Percentiles rank a stretch among this genome's conserved stretches.
phyloP scores from a whole-genome alignment of 192 early-diverging fungal genomes.

The Oehlia diaphana region DNA sequence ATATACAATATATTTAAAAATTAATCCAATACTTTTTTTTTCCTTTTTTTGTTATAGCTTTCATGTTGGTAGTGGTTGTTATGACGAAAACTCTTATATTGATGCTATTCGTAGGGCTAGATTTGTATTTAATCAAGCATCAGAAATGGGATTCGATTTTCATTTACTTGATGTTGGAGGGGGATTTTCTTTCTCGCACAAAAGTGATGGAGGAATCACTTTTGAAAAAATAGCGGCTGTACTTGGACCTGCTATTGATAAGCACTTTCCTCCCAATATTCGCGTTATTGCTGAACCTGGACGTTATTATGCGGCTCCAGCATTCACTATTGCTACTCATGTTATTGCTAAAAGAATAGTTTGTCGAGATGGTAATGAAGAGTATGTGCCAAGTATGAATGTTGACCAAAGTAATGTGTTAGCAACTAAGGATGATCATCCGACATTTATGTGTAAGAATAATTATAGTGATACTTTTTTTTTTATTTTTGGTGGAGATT shows the following conservation, averaged over 20 bases:
- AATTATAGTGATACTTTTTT: neutral
- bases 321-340: slow-evolving; percentile 92
- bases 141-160: slow-evolving; percentile 71
- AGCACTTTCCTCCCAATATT: slow-evolving; percentile 74
- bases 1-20: no score
- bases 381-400: neutral
- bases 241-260: slow-evolving; percentile 77
- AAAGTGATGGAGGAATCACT: slow-evolving; percentile 65
- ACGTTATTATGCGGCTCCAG: slow-evolving; percentile 93
- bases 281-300: slow-evolving; percentile 98
- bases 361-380: slow-evolving; percentile 36
- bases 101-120: slow-evolving; percentile 89
- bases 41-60: slow-evolving; percentile 57
- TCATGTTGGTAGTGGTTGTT: slow-evolving; percentile 97
- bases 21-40: neutral
- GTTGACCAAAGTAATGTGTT: neutral
- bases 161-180: slow-evolving; percentile 86
- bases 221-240: slow-evolving; percentile 83
- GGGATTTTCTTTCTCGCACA: slow-evolving; percentile 88
- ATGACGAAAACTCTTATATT: slow-evolving; percentile 81
- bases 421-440: neutral
- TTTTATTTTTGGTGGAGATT: slow-evolving; percentile 2
- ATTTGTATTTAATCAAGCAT: slow-evolving; percentile 85
- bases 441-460: neutral
- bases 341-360: slow-evolving; percentile 87